These are phyloP conservation scores for Aegle marmelos DNA, from an alignment of 345 rosid genomes.

Conservation along the genomic window DNA sequence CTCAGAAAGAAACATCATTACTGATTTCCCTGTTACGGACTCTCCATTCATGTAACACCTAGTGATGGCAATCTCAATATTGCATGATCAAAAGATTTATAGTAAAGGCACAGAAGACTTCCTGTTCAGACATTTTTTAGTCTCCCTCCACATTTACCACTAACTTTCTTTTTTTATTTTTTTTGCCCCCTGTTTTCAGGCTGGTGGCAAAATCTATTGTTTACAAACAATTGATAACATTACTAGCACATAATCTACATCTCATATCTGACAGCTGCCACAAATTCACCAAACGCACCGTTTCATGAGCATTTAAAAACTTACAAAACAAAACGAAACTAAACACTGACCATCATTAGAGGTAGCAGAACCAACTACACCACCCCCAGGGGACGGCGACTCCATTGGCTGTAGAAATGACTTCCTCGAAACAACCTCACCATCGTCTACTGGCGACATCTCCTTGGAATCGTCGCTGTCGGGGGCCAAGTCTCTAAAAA, in stretches of 20 bases:
- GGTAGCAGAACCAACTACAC: conserved; percentile 65
- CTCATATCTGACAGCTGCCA: not conserved
- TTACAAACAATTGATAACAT: not conserved
- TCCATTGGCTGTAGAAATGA: conserved; percentile 54
- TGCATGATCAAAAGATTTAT: not conserved
- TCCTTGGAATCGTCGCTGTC: conserved; percentile 54
- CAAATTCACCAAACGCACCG: not conserved
- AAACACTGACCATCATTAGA: conserved; percentile 62
- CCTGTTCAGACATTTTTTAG: not conserved
- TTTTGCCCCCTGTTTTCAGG: too few relatives aligned
- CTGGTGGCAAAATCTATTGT: not conserved
- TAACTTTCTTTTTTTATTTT: too few relatives aligned
- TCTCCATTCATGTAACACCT: not conserved
- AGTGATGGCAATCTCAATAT: not conserved
- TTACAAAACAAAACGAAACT: not conserved
- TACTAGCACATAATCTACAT: not conserved
- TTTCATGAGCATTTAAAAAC: not conserved
- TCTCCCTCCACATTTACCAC: not conserved
- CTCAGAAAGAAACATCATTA: not conserved
- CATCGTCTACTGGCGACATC: conserved; percentile 25
- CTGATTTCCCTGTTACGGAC: not conserved
- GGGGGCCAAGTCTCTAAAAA: conserved; percentile 56
- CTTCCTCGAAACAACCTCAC: conserved; percentile 28
- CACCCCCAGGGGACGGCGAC: conserved; percentile 87
- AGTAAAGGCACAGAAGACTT: not conserved